Conservation (phyloP, 768 basidiomycete species). For the Hericium alpestre region DNA sequence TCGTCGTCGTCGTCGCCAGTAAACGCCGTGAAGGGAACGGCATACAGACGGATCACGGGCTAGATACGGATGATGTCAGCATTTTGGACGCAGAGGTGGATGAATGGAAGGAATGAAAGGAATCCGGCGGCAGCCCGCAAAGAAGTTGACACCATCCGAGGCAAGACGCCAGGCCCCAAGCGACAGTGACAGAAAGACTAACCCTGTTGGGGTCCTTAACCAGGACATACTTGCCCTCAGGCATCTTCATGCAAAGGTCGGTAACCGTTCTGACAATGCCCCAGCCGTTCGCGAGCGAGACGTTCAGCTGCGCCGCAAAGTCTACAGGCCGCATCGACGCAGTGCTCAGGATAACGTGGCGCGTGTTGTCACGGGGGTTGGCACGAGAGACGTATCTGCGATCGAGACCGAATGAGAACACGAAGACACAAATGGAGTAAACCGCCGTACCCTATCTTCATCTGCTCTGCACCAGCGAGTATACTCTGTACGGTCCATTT, state of each 20-base stretch:
- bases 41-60: slow-evolving; percentile 90
- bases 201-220: slow-evolving; percentile 98
- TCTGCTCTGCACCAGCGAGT: slow-evolving; percentile 86
- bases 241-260: slow-evolving; percentile 91
- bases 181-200: not conserved
- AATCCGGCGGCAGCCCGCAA: not conserved
- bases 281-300: slow-evolving; percentile 94
- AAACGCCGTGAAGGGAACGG: slow-evolving; percentile 84
- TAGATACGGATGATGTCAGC: slow-evolving; percentile 23
- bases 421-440: not conserved
- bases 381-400: slow-evolving; percentile 87
- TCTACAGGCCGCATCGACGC: slow-evolving; percentile 91
- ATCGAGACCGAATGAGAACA: slow-evolving; percentile 4
- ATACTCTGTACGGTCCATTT: slow-evolving; percentile 96
- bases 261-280: slow-evolving; percentile 94
- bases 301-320: slow-evolving; percentile 90
- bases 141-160: not conserved
- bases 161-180: not conserved
- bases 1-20: slow-evolving; percentile 64
- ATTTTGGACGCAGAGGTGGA: slow-evolving; percentile 2
- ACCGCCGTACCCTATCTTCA: slow-evolving; percentile 85
- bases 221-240: slow-evolving; percentile 95
- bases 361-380: slow-evolving; percentile 87
- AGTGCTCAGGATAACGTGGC: slow-evolving; percentile 91
- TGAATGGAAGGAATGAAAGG: not conserved